Evolutionary conservation across 1,139 yeast genomes (phyloP).

Genomic region (Geotrichum aggregatum): DNA sequence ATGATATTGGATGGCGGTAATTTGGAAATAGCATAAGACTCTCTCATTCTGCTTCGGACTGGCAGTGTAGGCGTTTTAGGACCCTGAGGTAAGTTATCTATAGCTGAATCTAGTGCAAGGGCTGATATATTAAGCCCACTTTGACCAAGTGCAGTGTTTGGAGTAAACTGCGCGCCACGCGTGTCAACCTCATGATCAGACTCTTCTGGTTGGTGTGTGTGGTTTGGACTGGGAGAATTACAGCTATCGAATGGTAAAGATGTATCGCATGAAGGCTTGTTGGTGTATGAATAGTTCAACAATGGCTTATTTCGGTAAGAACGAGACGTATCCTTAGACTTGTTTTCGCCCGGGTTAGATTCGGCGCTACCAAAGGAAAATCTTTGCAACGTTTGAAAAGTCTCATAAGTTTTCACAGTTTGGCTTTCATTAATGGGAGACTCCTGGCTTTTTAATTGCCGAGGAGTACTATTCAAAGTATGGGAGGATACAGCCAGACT

Average conservation of each 20-base stretch:
- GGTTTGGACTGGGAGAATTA: conserved; percentile 1
- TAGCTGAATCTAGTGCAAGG: too few species aligned
- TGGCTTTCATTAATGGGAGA: background rate
- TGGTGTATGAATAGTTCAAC: too few species aligned
- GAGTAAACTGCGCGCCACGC: background rate
- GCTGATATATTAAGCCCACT: too few species aligned
- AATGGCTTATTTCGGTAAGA: too few species aligned
- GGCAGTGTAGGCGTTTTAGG: conserved; percentile 13
- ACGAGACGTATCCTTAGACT: background rate
- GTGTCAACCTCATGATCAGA: background rate
- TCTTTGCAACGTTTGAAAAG: background rate
- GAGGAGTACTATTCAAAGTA: background rate
- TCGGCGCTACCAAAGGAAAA: background rate
- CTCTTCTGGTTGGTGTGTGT: background rate
- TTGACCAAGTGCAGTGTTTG: background rate
- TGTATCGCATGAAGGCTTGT: too few species aligned
- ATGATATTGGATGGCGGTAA: background rate
- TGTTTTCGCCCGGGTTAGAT: background rate
- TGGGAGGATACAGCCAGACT: background rate
- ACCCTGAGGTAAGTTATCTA: background rate
- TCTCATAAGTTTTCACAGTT: background rate
- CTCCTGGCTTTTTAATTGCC: background rate
- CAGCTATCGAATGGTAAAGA: background rate
- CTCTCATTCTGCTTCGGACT: conserved; percentile 13
- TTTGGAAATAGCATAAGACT: background rate